These are phyloP conservation scores for Cornus kousa DNA, from an alignment of 148 eudicot species.

Conservation along the genomic window DNA sequence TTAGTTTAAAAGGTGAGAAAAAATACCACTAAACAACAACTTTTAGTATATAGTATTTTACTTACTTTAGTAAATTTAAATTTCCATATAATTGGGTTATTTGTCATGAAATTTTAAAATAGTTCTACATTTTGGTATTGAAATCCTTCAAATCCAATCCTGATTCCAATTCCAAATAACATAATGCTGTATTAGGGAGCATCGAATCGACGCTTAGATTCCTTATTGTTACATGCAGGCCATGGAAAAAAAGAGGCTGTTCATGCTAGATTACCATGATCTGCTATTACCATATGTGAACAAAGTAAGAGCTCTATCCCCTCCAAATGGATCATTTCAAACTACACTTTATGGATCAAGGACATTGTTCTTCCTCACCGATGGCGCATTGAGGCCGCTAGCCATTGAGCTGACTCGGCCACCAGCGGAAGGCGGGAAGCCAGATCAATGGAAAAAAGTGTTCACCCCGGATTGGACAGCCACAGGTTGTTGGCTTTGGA, in stretches of 20 bases:
- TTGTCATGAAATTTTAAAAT: too few relatives aligned
- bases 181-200: too few relatives aligned
- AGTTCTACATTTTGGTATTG: too few relatives aligned
- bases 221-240: conserved; percentile 66
- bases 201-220: too few relatives aligned
- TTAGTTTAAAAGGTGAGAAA: too few relatives aligned
- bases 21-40: too few relatives aligned
- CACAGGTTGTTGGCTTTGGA: conserved; percentile 81
- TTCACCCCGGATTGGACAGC: conserved; percentile 46
- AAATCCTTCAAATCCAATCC: too few relatives aligned
- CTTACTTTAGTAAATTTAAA: too few relatives aligned
- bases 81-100: too few relatives aligned
- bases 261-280: conserved; percentile 83
- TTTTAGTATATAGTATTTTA: too few relatives aligned
- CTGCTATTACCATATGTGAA: conserved; percentile 62
- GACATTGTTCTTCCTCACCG: conserved; percentile 52
- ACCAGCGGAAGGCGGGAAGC: conserved; percentile 45
- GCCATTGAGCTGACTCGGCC: conserved; percentile 83
- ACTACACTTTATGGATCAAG: conserved; percentile 75
- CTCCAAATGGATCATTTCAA: too few relatives aligned
- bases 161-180: too few relatives aligned
- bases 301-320: conserved; percentile 83
- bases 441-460: conserved; percentile 69
- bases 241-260: conserved; percentile 56
- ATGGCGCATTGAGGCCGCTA: conserved; percentile 48